Base-by-base conservation (phyloP, 2,329 filamentous ascomycete genomes). In the Colletotrichum scovillei region DNA sequence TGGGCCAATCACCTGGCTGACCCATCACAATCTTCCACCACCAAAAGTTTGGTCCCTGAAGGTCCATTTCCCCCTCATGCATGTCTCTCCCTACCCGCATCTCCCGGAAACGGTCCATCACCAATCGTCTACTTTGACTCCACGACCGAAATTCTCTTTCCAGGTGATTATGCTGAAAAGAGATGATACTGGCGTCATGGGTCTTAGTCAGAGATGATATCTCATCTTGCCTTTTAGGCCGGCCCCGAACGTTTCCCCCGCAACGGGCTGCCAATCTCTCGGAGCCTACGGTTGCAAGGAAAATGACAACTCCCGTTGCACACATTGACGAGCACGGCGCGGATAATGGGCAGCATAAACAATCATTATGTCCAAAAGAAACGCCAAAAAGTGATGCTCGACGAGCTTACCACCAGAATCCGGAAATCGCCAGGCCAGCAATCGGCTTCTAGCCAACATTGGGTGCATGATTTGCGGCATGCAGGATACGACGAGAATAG, bases 21-120 rank as follows among this genome's bases (percentile, higher is more conserved):
- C 64, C 67, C 64, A 60, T 66, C 63, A 67, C 63, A 68, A 63
- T 63, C 58, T 72, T 38, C 38, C 53, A 53, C 63, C 69, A 46
- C 30, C 67, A 11, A 38, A 67, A 24, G 32, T 55, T 38, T 38
- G n/a, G 67, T 64, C 55, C 59, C 67, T 56, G 32, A 65, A 49
- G 26, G 35, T 9, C 71, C 67, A 73, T 73, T 66, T 64, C 60
- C 67, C 68, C 59, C 71, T 74, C 69, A 76, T 79, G 77, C 77
- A 79, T 80, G 79, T 81, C 79, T 81, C 77, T 79, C 78, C 78
- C 66, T 80, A 78, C 76, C 77, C 73, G 78, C 75, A 71, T 71
- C 74, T 74, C 65, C 64, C 56, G 63, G 72, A 74, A 74, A 53
- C 73, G 53, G 22, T 24, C 68, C 68, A 59, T 67, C 19, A 38